phyloP scores from a whole-genome alignment of 495 filamentous ascomycete genomes.

The Aspergillus nanangensis region DNA sequence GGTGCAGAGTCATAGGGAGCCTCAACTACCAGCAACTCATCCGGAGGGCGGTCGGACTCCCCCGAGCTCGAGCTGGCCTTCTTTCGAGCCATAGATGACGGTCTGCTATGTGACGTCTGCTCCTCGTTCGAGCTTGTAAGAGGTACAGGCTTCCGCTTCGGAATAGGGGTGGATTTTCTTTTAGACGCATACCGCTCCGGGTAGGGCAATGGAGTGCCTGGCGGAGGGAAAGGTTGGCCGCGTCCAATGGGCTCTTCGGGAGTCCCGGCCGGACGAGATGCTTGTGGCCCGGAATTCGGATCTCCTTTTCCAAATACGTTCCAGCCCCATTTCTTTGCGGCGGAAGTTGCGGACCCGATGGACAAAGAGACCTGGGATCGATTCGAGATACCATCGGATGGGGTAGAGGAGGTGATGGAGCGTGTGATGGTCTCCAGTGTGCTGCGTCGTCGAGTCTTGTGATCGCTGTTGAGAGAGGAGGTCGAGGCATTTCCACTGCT shows the following conservation, averaged over 20 bases:
- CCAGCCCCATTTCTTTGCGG: slow-evolving; percentile 81
- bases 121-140: no score
- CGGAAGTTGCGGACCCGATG: slow-evolving; percentile 68
- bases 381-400: slow-evolving; percentile 18
- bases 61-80: slow-evolving; percentile 29
- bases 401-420: slow-evolving; percentile 25
- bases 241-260: slow-evolving; percentile 68
- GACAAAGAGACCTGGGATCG: slow-evolving; percentile 43
- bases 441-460: slow-evolving; percentile 29
- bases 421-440: slow-evolving; percentile 40
- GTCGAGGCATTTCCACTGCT: slow-evolving; percentile 29
- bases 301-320: slow-evolving; percentile 62
- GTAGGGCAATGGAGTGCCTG: slow-evolving; percentile 64
- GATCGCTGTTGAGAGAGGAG: slow-evolving; percentile 24
- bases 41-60: slow-evolving; percentile 14
- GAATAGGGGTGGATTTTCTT: slow-evolving; percentile 49
- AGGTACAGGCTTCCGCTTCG: slow-evolving; percentile 58
- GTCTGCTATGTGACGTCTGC: no score
- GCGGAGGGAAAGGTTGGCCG: slow-evolving; percentile 50
- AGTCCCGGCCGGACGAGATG: slow-evolving; percentile 43
- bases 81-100: slow-evolving; percentile 29
- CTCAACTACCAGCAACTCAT: slow-evolving; percentile 47
- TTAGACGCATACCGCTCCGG: slow-evolving; percentile 62
- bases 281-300: slow-evolving; percentile 21
- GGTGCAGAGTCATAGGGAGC: slow-evolving; percentile 50